Evolutionary conservation across 306 rosid species (phyloP), one percentile per base, ranked within the genome.

Genomic region (Cucurbita ficifolia): DNA sequence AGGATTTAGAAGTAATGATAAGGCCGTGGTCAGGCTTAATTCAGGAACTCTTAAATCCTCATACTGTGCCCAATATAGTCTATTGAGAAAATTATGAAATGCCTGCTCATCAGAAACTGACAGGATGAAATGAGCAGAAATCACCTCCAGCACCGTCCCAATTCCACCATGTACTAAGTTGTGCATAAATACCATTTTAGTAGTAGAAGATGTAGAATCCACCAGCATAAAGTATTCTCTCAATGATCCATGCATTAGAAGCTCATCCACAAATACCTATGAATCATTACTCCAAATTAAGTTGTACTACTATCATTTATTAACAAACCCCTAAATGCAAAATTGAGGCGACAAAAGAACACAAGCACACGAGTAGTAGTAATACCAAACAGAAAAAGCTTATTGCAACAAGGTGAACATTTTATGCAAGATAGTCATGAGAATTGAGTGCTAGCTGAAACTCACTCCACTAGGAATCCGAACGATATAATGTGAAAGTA

Each of bases 211-310:
- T 63, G 76, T 53, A 33, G 90, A 85, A 82, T 81, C 93, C 67
- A 77, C 87, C 14, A 70, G 73, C 87, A 77, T 62, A 75, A 90
- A 79, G 80, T 80, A 79, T 76, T 83, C 80, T 78, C 94, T 83
- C 83, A 94, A 54, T 12, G 81, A 76, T 76, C 64, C 77, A 67
- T 87, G 86, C 76, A 78, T 79, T 77, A 84, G 73, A 82, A 87
- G 83, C 77, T 90, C 97, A 76, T 90, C 96, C 22, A 90, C 96
- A 79, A 90, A 87, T 51, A 83, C 96, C 98, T 93, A 77, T 42
- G 64, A n/a, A 81, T 79, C 70, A 81, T 17, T 55, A 17, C 21
- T 63, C 82, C 57, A 78, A 46, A 54, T 73, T 82, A 84, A 83
- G 88, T 79, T 50, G 24, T 8, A 18, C n/a, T 18, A 18, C 39